Evolutionary conservation across 140 eudicot species (phyloP), one percentile per base, ranked within the genome.

Genomic region (Erigeron philadelphicus): DNA sequence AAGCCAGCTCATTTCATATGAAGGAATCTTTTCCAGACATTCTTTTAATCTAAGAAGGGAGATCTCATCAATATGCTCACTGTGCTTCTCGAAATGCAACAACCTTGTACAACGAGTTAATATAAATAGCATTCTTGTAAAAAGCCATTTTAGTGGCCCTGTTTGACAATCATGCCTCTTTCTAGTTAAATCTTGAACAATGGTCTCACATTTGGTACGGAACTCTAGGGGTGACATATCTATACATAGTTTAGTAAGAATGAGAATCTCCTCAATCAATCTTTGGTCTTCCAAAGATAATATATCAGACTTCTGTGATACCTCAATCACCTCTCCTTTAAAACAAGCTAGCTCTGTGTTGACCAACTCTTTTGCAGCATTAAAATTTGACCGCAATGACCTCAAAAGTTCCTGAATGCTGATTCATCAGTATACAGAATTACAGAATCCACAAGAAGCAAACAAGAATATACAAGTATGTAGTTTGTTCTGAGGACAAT

Each of bases 81-180:
- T 76, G 74, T 84, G 86, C 81, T 79, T 90, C 84, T 87, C 95
- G 75, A 87, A 85, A 77, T 84, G 95, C 80, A 90, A 67, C 73
- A 90, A 77, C 67, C 93, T 90, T 12, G 97, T 90, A 70, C 97
- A 90, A 46, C 97, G 89, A 40, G 97, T 90, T 76, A 87, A 76
- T 71, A 90, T 90, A 80, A 84, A 90, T 68, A 90, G 95, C 82
- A 87, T 79, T 65, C 86, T 86, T 40, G 95, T 90, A 71, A 83
- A 81, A 48, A 87, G 82, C 86, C 95, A 79, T 81, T 83, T 90
- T 74, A 90, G 67, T 69, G 80, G 57, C 58, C 79, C 89, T 18
- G 81, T 59, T 76, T 84, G 84, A 61, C 87, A 82, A 72, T 67
- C 83, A 62, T 84, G 85, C 68, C 97, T 87, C 72, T 81, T 90